Evolutionary conservation across 129 eudicot species (phyloP).

Genomic region (Centaurea solstitialis): DNA sequence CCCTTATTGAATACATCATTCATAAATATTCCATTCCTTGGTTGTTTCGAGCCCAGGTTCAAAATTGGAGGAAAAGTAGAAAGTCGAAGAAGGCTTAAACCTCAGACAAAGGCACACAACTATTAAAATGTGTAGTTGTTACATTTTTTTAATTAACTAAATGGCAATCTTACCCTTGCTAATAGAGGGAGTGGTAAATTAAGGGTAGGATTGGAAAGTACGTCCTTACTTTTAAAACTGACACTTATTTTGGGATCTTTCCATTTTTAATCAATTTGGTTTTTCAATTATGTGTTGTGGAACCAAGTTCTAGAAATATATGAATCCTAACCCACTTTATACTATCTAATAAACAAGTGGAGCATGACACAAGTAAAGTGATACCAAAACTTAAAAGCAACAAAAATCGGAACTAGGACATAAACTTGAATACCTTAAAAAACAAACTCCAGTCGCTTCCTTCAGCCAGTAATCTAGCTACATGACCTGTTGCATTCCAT

Average conservation of each 20-base stretch:
- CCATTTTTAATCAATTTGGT: background rate
- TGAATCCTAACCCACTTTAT: too few relatives aligned
- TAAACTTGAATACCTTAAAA: constrained; percentile 53
- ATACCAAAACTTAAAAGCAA: background rate
- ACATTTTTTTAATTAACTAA: background rate
- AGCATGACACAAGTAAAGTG: background rate
- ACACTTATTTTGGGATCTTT: background rate
- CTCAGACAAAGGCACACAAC: background rate
- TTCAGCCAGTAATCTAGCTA: constrained; percentile 52
- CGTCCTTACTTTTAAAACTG: background rate
- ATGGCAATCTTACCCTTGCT: background rate
- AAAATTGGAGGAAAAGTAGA: background rate
- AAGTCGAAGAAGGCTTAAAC: background rate
- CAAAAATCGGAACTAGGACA: background rate
- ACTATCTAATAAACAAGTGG: background rate
- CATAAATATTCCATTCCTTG: background rate
- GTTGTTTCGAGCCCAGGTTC: background rate
- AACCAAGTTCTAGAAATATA: background rate
- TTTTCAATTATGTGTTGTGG: background rate
- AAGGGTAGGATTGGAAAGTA: background rate
- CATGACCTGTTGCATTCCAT: constrained; percentile 45
- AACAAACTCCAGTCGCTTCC: constrained; percentile 76
- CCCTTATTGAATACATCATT: background rate
- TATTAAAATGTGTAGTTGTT: too few relatives aligned
- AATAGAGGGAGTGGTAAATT: background rate